phyloP scores from a whole-genome alignment of 2,329 filamentous ascomycete genomes.

The Thyridium curvatum region DNA sequence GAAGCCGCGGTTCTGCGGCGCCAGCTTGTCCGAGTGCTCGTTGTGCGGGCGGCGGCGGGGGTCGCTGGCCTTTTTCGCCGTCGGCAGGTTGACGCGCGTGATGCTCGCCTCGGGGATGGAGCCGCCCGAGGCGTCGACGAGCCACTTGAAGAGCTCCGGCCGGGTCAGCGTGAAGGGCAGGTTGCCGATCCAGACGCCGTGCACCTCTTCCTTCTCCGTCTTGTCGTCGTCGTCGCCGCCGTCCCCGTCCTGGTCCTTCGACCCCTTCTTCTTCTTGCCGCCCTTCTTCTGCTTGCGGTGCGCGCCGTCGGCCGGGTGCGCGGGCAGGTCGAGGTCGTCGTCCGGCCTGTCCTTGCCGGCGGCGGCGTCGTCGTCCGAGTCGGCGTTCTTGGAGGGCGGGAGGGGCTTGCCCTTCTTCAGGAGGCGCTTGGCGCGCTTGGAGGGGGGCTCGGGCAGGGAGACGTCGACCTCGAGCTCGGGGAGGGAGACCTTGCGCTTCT shows the following conservation, averaged over 20 bases:
- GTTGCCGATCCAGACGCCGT: slow-evolving; percentile 95
- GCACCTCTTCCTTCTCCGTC: slow-evolving; percentile 30
- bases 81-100: slow-evolving; percentile 77
- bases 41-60: slow-evolving; percentile 11
- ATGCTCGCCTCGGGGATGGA: slow-evolving; percentile 64
- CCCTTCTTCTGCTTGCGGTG: slow-evolving; percentile 18
- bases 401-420: slow-evolving; percentile 75
- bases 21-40: slow-evolving; percentile 32
- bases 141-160: slow-evolving; percentile 68
- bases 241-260: not conserved
- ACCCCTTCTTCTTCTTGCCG: slow-evolving; percentile 26
- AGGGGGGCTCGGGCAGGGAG: slow-evolving; percentile 82
- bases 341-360: slow-evolving; percentile 16
- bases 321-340: slow-evolving; percentile 25
- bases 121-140: slow-evolving; percentile 66
- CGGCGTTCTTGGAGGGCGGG: slow-evolving; percentile 30
- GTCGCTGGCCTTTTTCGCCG: slow-evolving; percentile 30
- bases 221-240: slow-evolving; percentile 18
- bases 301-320: too few species aligned
- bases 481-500: slow-evolving; percentile 60
- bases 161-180: slow-evolving; percentile 77
- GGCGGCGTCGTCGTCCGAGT: slow-evolving; percentile 31
- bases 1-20: slow-evolving; percentile 76
- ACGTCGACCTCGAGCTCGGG: slow-evolving; percentile 87
- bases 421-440: slow-evolving; percentile 85